Base-by-base conservation (phyloP, 331 rosid species). In the Dryas integrifolia region DNA sequence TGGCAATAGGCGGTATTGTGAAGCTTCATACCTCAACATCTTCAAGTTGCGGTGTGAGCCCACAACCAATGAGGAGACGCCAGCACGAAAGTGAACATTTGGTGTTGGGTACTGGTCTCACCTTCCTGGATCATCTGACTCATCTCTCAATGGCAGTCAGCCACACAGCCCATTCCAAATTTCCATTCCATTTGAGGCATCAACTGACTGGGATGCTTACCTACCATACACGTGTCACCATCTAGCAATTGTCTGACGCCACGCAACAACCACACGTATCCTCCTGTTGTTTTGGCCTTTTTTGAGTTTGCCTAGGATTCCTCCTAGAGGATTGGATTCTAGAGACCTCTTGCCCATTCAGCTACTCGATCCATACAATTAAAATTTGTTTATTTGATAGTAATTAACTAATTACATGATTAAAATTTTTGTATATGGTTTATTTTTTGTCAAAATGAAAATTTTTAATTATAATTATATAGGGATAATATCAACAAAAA, bases 1-100 rank as follows among this genome's bases (percentile, higher is more conserved):
- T 63, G 67, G 35, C 50, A n/a, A 13, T 60, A 13, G 65, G 44
- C 45, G 60, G 41, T 53, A 24, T 12, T 7, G 66, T 15, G 75
- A 71, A 45, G 67, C 57, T 44, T 58, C 75, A 57, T 24, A 43
- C 39, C 8, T 44, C 57, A 8, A 58, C 58, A n/a, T 58, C 76
- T 0, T 6, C 10, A 49, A 41, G 13, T 13, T 7, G 6, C 30
- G n/a, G 10, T 57, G 66, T 71, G 11, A 45, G 7, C 2, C 5
- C 6, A 9, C 1, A 39, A 10, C 65, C 74, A 72, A 30, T 58
- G 47, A 43, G 5, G 46, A 58, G 10, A 7, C 5, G 77, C 7
- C 74, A 24, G 38, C 7, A 4, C 4, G 12, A n/a, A 3, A 4
- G 12, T 0, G 9, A 39, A 48, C 6, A 7, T 10, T 15, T 46